phyloP scores from a whole-genome alignment of 169 alveolate species.

The Neospora caninum region DNA sequence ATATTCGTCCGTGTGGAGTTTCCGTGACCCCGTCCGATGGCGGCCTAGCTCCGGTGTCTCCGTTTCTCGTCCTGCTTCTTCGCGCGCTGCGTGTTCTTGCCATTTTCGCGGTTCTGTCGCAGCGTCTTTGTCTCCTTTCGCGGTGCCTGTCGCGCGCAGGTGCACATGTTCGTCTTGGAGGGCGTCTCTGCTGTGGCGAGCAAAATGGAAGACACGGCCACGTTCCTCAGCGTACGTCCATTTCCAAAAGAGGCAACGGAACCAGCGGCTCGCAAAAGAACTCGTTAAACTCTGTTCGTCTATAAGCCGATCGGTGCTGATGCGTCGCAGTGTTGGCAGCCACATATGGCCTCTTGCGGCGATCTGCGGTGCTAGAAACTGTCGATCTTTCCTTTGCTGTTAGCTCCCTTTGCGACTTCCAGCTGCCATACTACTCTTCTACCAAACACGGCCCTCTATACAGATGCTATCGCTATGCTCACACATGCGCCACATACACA shows the following conservation, averaged over 20 bases:
- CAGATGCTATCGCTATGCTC: not conserved
- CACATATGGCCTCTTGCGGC: not conserved
- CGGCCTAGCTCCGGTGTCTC: no score
- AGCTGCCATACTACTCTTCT: no score
- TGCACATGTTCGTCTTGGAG: slow-evolving; percentile 24
- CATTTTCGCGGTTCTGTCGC: no score
- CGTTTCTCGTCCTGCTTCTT: no score
- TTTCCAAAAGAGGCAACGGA: no score
- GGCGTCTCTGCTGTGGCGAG: slow-evolving; percentile 20
- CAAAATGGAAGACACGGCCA: not conserved
- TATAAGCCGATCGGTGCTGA: not conserved
- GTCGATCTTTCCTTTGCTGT: not conserved
- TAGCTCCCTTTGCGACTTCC: not conserved
- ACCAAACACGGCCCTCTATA: not conserved
- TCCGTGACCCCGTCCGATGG: no score
- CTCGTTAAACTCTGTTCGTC: not conserved
- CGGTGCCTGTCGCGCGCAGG: not conserved
- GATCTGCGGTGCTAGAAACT: not conserved
- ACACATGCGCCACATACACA: not conserved
- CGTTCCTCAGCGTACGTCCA: not conserved
- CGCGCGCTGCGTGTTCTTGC: no score
- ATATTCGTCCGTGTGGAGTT: no score
- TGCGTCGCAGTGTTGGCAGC: not conserved
- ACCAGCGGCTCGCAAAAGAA: not conserved
- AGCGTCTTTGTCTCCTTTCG: not conserved